These are phyloP conservation scores for Ramichloridium luteum DNA, from an alignment of 2,329 filamentous ascomycete species.

Conservation along the genomic window DNA sequence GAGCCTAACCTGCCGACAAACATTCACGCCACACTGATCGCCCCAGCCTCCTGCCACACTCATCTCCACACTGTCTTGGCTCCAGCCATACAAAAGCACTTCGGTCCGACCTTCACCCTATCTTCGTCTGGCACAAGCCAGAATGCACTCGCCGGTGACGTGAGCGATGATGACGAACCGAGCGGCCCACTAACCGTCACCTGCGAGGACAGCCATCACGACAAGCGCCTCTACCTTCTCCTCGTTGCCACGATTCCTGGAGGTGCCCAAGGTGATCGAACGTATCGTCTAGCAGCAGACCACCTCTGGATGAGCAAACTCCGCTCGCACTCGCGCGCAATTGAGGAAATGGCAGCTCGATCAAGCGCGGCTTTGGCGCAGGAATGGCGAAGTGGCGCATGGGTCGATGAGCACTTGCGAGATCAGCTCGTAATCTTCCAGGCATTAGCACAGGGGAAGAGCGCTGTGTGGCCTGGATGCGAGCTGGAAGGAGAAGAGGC, in stretches of 20 bases:
- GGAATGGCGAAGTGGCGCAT: slow-evolving; percentile 37
- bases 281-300: slow-evolving; percentile 40
- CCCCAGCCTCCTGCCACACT: slow-evolving; percentile 23
- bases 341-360: slow-evolving; percentile 27
- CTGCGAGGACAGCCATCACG: slow-evolving; percentile 14
- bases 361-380: slow-evolving; percentile 34
- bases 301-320: slow-evolving; percentile 34
- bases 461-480: slow-evolving; percentile 22
- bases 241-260: slow-evolving; percentile 37
- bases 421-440: slow-evolving; percentile 51
- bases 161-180: slow-evolving; percentile 4
- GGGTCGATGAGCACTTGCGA: slow-evolving; percentile 43
- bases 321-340: slow-evolving; percentile 8
- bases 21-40: slow-evolving; percentile 27
- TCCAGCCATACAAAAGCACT: slow-evolving; percentile 7
- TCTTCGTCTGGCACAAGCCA: no score
- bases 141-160: no score
- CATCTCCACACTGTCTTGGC: no score
- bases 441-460: slow-evolving; percentile 37
- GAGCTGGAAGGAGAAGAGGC: slow-evolving; percentile 9
- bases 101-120: slow-evolving; percentile 4
- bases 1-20: neutral
- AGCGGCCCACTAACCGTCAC: slow-evolving; percentile 8
- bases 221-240: slow-evolving; percentile 38
- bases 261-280: no score